These are phyloP conservation scores for Stagonosporopsis vannaccii DNA, from an alignment of 2,329 filamentous ascomycete species.

Conservation along the genomic window DNA sequence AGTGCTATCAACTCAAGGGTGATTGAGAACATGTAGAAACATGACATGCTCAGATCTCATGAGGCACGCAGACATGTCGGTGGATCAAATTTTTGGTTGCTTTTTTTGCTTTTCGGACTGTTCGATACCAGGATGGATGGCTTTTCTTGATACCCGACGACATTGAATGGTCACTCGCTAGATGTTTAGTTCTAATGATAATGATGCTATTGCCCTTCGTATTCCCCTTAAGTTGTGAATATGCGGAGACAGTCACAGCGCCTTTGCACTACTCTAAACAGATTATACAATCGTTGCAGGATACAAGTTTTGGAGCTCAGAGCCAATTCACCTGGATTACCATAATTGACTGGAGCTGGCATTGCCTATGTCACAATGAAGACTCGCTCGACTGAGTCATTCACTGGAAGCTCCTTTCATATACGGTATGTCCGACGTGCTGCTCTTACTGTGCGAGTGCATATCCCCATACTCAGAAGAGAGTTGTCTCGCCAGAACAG, in stretches of 20 bases:
- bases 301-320: too few species aligned
- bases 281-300: too few species aligned
- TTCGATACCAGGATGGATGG: slow-evolving; percentile 10
- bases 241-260: too few species aligned
- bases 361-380: too few species aligned
- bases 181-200: background rate
- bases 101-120: slow-evolving; percentile 2
- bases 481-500: too few species aligned
- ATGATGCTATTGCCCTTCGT: background rate
- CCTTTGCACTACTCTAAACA: too few species aligned
- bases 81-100: background rate
- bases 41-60: background rate
- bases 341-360: background rate
- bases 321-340: background rate
- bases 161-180: slow-evolving; percentile 12
- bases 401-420: too few species aligned
- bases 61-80: background rate
- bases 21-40: slow-evolving; percentile 80
- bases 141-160: slow-evolving; percentile 17
- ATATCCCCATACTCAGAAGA: too few species aligned
- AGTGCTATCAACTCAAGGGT: slow-evolving; percentile 81
- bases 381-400: too few species aligned
- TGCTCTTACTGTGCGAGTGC: too few species aligned
- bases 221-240: too few species aligned
- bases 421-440: too few species aligned